These are phyloP conservation scores for Bassia scoparia DNA, from an alignment of 148 eudicot genomes.

Conservation along the genomic window DNA sequence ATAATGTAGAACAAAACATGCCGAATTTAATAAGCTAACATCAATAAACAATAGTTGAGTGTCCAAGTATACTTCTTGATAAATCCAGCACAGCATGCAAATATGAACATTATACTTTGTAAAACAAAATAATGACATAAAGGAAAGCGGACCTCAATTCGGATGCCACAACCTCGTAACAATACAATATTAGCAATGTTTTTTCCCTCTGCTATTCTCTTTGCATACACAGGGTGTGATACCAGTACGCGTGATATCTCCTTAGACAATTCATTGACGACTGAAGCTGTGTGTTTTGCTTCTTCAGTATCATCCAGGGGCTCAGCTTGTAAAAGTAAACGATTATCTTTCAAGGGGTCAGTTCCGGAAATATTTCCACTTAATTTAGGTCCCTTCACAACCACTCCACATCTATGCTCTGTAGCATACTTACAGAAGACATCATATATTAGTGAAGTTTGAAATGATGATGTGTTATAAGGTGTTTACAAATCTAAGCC, in stretches of 20 bases:
- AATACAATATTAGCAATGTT: slow-evolving; percentile 84
- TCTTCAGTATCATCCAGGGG: slow-evolving; percentile 80
- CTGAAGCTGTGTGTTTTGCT: slow-evolving; percentile 81
- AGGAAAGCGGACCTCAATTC: slow-evolving; percentile 68
- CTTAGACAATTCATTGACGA: slow-evolving; percentile 89
- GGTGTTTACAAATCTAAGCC: too few species aligned
- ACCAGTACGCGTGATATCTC: slow-evolving; percentile 76
- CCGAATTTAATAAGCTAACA: too few species aligned
- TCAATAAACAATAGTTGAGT: too few species aligned
- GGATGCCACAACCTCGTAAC: slow-evolving; percentile 94
- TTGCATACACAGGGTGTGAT: slow-evolving; percentile 77
- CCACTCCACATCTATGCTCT: slow-evolving; percentile 98
- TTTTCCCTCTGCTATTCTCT: slow-evolving; percentile 73
- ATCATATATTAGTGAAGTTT: neutral
- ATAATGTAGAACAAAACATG: too few species aligned
- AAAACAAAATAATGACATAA: too few species aligned
- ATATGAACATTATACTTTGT: too few species aligned
- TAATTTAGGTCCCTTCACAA: slow-evolving; percentile 87
- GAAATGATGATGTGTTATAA: too few species aligned
- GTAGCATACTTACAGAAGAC: slow-evolving; percentile 80
- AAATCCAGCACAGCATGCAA: too few species aligned
- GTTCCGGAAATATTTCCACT: slow-evolving; percentile 99
- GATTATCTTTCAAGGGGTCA: slow-evolving; percentile 89
- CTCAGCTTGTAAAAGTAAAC: slow-evolving; percentile 74
- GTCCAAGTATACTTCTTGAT: too few species aligned